Percentiles rank a stretch among this genome's conserved stretches.
Evolutionary conservation across 768 basidiomycete genomes (phyloP).

Genomic region (Lepiota venenata): DNA sequence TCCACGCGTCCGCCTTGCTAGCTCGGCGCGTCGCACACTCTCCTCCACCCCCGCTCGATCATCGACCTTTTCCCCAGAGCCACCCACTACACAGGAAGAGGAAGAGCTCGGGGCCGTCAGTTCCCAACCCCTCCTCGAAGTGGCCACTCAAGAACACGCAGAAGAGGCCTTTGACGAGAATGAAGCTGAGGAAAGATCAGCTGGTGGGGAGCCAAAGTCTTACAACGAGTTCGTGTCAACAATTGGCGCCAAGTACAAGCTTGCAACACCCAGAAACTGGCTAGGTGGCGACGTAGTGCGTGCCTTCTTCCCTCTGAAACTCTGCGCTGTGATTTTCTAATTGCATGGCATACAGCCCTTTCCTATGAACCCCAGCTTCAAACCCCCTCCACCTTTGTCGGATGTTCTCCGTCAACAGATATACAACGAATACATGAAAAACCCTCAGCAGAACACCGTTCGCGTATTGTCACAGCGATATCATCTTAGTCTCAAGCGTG

Average conservation of each 20-base stretch:
- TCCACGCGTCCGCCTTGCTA: conserved; percentile 20
- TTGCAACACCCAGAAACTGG: conserved; percentile 56
- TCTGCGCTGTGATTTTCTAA: conserved; percentile 5
- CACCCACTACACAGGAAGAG: conserved; percentile 20
- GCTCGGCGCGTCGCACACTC: conserved; percentile 23
- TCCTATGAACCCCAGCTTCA: conserved; percentile 81
- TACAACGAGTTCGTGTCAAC: conserved; percentile 39
- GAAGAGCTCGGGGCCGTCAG: conserved; percentile 17
- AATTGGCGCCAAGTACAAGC: conserved; percentile 38
- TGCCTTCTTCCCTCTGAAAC: conserved; percentile 21
- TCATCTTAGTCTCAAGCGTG: conserved; percentile 70
- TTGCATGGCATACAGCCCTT: conserved; percentile 59
- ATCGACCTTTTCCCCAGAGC: conserved; percentile 23
- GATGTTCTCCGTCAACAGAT: conserved; percentile 53
- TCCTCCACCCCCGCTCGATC: conserved; percentile 19
- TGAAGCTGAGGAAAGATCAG: not conserved
- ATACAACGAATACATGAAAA: conserved; percentile 56
- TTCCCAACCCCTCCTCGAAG: conserved; percentile 6
- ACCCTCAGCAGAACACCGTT: conserved; percentile 54
- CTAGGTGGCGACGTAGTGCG: conserved; percentile 52
- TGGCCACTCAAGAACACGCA: conserved; percentile 13
- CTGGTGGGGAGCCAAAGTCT: conserved; percentile 20
- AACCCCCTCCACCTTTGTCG: conserved; percentile 74
- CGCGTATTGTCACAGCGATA: conserved; percentile 59
- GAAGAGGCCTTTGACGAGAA: conserved; percentile 11